Base-by-base conservation (phyloP, 2,329 filamentous ascomycete genomes). In the Aspergillus carbonarius region DNA sequence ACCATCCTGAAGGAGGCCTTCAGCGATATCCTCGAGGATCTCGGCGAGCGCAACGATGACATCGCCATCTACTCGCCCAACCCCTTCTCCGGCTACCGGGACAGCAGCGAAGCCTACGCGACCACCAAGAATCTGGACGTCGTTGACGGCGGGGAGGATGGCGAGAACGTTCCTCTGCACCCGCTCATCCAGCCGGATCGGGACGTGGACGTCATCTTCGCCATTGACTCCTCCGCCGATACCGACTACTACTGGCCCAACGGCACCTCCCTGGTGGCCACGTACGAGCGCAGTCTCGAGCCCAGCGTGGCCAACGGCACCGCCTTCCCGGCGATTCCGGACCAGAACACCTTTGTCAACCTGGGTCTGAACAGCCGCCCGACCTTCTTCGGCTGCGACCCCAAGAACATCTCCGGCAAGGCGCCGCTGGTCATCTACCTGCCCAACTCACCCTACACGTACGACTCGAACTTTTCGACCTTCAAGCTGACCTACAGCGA, bases 391-490 rank as follows among this genome's bases (percentile, higher is more conserved):
- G 91, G 91, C 46, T 95, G 91, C 75, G 78, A 91, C 70, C 80
- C 81, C 35, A 79, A 78, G 53, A 91, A 92, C 74, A 81, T 85
- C 50, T 86, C 86, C 0, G 75, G 76, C 9, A 68, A 76, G 1
- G 63, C 72, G 3, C 64, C 64, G 3, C 76, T 96, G 1, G 79
- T 96, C 62, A 90, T 96, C 63, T 99, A 99, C 78, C 74, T 98
- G 47, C 91, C 95, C 58, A 96, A 95, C 71, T 82, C 88, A 20
- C 93, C 92, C 1, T 96, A 96, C 77, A 83, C 88, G 48, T 85
- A 84, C 71, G 77, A 82, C 63, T 90, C 88, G 74, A 98, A 98
- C 79, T 83, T 89, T 6, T 90, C 88, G 2, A 97, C 93, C 50
- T 93, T 90, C 73, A 81, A 86, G 60, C 79, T 86, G 37, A 75